These are phyloP conservation scores for Pseudophaeomoniella oleicola DNA, from an alignment of 2,329 filamentous ascomycete genomes.

Conservation along the genomic window DNA sequence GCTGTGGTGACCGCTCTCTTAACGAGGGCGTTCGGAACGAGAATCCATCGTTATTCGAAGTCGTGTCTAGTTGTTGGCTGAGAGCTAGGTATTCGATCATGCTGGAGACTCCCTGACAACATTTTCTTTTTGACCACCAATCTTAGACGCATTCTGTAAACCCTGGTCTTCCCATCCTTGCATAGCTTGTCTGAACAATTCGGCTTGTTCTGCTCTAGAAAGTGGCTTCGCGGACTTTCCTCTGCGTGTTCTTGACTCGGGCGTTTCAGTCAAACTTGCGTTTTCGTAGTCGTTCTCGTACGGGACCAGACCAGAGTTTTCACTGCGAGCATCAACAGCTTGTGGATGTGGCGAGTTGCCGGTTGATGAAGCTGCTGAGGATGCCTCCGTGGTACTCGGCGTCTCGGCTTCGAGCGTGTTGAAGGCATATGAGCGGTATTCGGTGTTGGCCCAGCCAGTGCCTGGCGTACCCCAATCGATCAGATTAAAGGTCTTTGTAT, in stretches of 20 bases:
- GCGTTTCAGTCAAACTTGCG: slow-evolving; percentile 25
- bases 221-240: slow-evolving; percentile 20
- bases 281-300: slow-evolving; percentile 21
- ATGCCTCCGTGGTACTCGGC: neutral
- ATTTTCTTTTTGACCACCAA: neutral
- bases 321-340: slow-evolving; percentile 31
- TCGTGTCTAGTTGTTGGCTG: neutral
- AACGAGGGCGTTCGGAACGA: no score
- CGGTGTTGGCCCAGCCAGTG: slow-evolving; percentile 62
- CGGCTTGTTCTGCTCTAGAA: slow-evolving; percentile 21
- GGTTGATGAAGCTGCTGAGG: neutral
- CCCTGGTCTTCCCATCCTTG: slow-evolving; percentile 29
- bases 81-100: neutral
- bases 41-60: no score
- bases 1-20: no score
- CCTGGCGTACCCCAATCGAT: slow-evolving; percentile 25
- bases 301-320: slow-evolving; percentile 9
- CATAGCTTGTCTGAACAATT: slow-evolving; percentile 22
- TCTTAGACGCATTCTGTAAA: slow-evolving; percentile 15
- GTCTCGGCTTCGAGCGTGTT: slow-evolving; percentile 22
- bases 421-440: slow-evolving; percentile 56
- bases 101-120: neutral
- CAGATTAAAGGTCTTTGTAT: neutral
- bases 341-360: neutral
- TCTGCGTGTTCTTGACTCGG: slow-evolving; percentile 24